phyloP scores from a whole-genome alignment of 2,329 filamentous ascomycete genomes.

The Trichoderma semiorbis region DNA sequence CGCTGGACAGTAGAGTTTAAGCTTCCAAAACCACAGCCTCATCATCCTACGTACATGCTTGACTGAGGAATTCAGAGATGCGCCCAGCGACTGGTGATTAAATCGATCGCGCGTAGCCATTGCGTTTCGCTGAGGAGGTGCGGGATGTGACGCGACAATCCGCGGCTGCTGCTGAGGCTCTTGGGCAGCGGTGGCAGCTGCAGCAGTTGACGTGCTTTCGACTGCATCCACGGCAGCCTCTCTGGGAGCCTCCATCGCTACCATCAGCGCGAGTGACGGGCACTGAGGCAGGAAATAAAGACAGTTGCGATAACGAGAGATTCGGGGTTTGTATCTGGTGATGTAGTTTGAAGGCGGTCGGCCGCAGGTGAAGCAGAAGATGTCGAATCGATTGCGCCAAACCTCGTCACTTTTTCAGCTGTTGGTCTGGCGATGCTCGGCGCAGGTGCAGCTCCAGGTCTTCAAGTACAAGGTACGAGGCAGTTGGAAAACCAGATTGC shows the following conservation, averaged over 20 bases:
- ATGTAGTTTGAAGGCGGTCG: neutral
- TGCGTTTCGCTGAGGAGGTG: constrained; percentile 27
- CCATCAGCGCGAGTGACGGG: neutral
- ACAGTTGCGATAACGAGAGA: neutral
- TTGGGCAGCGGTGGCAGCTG: neutral
- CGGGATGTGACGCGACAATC: constrained; percentile 21
- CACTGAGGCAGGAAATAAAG: neutral
- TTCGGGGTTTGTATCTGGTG: neutral
- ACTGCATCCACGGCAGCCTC: neutral
- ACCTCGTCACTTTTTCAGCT: neutral
- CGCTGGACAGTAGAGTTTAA: neutral
- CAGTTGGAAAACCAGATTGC: constrained; percentile 8
- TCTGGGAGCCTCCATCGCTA: constrained; percentile 17
- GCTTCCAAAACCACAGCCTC: neutral
- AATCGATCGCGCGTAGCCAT: constrained; percentile 47
- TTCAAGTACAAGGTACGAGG: constrained; percentile 7
- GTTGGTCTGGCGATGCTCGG: constrained; percentile 16
- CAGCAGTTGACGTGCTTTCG: constrained; percentile 7
- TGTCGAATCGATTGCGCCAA: constrained; percentile 3
- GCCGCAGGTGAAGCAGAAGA: neutral
- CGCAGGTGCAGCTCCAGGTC: constrained; percentile 9
- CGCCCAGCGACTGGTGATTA: constrained; percentile 65
- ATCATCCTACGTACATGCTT: constrained; percentile 57
- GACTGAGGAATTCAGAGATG: constrained; percentile 58
- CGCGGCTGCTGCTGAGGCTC: constrained; percentile 23